These are phyloP conservation scores for Oxyria digyna DNA, from an alignment of 148 eudicot genomes.

Conservation along the genomic window DNA sequence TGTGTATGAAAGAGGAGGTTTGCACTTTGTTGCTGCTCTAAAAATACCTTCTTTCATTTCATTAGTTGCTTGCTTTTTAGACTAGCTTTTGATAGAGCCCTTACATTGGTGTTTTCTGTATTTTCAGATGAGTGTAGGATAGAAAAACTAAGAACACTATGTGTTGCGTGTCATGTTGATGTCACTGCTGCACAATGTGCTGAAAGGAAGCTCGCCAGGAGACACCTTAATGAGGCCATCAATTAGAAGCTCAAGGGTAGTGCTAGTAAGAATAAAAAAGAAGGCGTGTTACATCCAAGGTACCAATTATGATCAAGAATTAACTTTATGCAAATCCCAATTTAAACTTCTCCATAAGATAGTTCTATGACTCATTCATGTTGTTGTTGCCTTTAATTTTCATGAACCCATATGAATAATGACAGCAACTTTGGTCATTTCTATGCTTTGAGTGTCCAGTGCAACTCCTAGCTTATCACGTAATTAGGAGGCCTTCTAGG, in stretches of 20 bases:
- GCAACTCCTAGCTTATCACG: too few relatives aligned
- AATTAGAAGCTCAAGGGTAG: slow-evolving; percentile 18
- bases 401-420: too few relatives aligned
- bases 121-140: slow-evolving; percentile 75
- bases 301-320: slow-evolving; percentile 13
- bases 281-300: slow-evolving; percentile 28
- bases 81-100: not conserved
- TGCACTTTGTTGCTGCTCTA: not conserved
- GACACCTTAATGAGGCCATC: slow-evolving; percentile 36
- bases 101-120: not conserved
- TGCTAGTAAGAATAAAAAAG: not conserved
- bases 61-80: not conserved
- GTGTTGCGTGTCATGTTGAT: slow-evolving; percentile 90
- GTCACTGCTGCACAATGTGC: slow-evolving; percentile 72
- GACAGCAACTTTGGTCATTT: too few relatives aligned
- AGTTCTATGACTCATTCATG: not conserved
- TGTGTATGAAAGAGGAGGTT: slow-evolving; percentile 92
- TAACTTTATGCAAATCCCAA: too few relatives aligned
- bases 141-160: slow-evolving; percentile 89
- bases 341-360: too few relatives aligned
- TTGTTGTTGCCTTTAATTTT: too few relatives aligned
- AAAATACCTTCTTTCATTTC: too few relatives aligned
- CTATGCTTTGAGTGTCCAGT: too few relatives aligned
- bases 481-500: too few relatives aligned
- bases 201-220: slow-evolving; percentile 48